A percentile compares a stretch with the other conserved stretches of the same genome.
Conservation (phyloP, 352 stramenopile genomes). For the Globisporangium splendens region DNA sequence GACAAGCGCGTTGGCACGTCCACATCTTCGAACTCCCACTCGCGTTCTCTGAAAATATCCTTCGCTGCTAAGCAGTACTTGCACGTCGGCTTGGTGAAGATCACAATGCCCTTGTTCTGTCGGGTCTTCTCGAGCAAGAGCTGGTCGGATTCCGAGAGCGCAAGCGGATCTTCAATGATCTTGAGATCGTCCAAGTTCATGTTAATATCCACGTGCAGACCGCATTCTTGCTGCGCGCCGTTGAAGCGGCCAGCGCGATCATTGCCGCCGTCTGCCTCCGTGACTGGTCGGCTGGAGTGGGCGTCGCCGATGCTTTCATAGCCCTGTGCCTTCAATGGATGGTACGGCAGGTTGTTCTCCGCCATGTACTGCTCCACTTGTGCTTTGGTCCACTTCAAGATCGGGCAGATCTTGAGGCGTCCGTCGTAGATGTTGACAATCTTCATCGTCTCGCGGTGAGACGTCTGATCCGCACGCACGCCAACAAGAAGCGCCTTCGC, state of each 20-base stretch:
- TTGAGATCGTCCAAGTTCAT: constrained; percentile 51
- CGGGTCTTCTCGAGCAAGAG: constrained; percentile 39
- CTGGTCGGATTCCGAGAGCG: constrained; percentile 39
- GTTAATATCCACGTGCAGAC: constrained; percentile 75
- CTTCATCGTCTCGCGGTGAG: constrained; percentile 63
- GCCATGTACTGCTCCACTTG: constrained; percentile 79
- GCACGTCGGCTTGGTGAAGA: constrained; percentile 76
- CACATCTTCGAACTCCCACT: constrained; percentile 68
- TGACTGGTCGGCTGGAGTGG: constrained; percentile 82
- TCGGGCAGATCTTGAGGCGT: constrained; percentile 84
- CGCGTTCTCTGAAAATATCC: constrained; percentile 44
- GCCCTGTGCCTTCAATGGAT: constrained; percentile 79
- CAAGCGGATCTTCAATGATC: constrained; percentile 46
- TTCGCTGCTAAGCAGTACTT: constrained; percentile 73
- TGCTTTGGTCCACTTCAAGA: constrained; percentile 74
- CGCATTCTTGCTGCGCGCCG: constrained; percentile 78
- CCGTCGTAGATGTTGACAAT: constrained; percentile 79
- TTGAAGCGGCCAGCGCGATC: constrained; percentile 79
- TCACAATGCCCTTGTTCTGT: constrained; percentile 46
- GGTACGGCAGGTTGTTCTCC: constrained; percentile 61
- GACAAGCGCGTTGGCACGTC: constrained; percentile 54
- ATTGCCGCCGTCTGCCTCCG: constrained; percentile 53
- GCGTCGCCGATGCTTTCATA: constrained; percentile 83
- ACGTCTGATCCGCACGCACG: constrained; percentile 76
- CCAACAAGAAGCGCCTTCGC: constrained; percentile 68